Evolutionary conservation across 2,329 filamentous ascomycete species (phyloP), one percentile per base, ranked within the genome.

Genomic region (Phialophora macrospora): DNA sequence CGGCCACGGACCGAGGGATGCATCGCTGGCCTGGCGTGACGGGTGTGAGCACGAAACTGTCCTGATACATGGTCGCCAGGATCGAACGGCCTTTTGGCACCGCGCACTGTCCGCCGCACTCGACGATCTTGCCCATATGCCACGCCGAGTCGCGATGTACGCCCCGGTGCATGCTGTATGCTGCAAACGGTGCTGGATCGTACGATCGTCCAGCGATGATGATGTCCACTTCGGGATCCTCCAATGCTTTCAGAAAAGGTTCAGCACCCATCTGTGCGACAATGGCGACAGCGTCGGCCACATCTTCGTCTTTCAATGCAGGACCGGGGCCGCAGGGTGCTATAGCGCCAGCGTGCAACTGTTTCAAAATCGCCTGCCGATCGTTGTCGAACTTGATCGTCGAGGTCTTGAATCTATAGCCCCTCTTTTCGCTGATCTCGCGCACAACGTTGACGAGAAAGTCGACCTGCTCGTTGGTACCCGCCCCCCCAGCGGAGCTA

Each of bases 121-220:
- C 84, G 73, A 85, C 76, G 8, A 85, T 82, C 74, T 87, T 85
- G 6, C 84, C 84, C 81, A 86, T 84, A 51, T 62, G 60, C 60
- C 32, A 62, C 49, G 51, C 51, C 20, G 60, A 34, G 17, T 32
- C 14, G 11, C 32, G 34, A 48, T 46, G 28, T 3, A 52, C 59
- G 30, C 67, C 85, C 9, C 72, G 72, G 56, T 74, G 75, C 1
- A 78, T 69, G 28, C 72, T 77, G 65, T 77, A 80, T 1, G 76
- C 79, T 1, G 75, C 76, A 68, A 76, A 81, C 0, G 79, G 79
- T 0, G 76, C 72, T 0, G 79, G 79, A 60, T 81, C 79, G 63
- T 81, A 80, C 2, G 73, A 73, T 0, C 79, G 72, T 0, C 83
- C 83, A 0, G 79, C 82, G 1, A 84, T 73, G n/a, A 85, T 76